A percentile compares a stretch with the other conserved stretches of the same genome.
phyloP scores from a whole-genome alignment of 208 protist genomes.

The Lotmaria passim region DNA sequence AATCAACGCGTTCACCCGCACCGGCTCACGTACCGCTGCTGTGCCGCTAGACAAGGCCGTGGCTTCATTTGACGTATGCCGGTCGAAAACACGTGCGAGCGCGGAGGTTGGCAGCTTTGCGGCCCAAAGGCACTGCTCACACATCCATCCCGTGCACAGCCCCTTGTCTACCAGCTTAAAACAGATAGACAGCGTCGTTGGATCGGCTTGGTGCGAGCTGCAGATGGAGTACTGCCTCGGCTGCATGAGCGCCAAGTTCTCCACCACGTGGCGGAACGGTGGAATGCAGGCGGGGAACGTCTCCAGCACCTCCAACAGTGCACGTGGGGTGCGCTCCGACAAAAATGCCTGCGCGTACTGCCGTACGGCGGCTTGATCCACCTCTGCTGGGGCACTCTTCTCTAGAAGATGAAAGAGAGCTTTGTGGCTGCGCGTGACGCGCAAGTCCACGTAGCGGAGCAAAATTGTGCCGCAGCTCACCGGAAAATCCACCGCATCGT shows the following conservation, averaged over 20 bases:
- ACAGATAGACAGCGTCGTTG: slow-evolving; percentile 71
- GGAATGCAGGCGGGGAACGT: slow-evolving; percentile 17
- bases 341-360: slow-evolving; percentile 8
- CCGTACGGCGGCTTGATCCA: slow-evolving; percentile 25
- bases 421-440: slow-evolving; percentile 34
- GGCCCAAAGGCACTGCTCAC: slow-evolving; percentile 49
- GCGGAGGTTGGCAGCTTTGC: slow-evolving; percentile 9
- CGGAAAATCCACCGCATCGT: slow-evolving; percentile 52
- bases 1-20: slow-evolving; percentile 11
- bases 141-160: slow-evolving; percentile 66
- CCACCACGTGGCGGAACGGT: slow-evolving; percentile 64
- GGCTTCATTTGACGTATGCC: not conserved
- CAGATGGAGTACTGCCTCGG: slow-evolving; percentile 93
- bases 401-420: slow-evolving; percentile 35
- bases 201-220: slow-evolving; percentile 55
- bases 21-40: not conserved
- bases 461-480: slow-evolving; percentile 49
- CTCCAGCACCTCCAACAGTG: slow-evolving; percentile 45
- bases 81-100: not conserved
- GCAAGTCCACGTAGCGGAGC: slow-evolving; percentile 51
- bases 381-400: slow-evolving; percentile 5
- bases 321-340: not conserved
- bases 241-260: slow-evolving; percentile 71
- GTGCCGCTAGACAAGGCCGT: not conserved
- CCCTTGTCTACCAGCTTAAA: slow-evolving; percentile 81